Conservation (phyloP, 352 stramenopile genomes). For the Thalassiosira allenii region DNA sequence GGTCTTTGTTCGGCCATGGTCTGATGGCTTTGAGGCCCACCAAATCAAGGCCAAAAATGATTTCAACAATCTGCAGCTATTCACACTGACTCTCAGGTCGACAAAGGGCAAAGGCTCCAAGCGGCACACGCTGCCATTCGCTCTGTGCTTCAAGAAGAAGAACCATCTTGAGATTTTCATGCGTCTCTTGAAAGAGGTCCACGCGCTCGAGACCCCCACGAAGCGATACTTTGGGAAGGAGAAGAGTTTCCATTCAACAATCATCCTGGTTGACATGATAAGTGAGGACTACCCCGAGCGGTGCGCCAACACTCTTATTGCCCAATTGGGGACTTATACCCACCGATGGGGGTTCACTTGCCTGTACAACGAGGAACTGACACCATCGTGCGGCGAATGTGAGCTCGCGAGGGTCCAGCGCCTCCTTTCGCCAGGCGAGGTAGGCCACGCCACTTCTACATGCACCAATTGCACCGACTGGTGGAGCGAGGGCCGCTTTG, state of each 20-base stretch:
- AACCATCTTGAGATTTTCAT: constrained; percentile 3
- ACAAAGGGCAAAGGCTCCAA: background rate
- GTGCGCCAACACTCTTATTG: constrained; percentile 11
- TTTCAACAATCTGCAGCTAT: constrained; percentile 27
- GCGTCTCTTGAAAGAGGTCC: constrained; percentile 6
- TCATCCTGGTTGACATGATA: constrained; percentile 9
- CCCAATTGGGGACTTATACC: constrained; percentile 18
- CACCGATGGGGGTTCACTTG: constrained; percentile 19
- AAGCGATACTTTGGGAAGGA: constrained; percentile 12
- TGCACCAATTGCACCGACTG: constrained; percentile 7
- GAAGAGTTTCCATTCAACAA: constrained; percentile 1
- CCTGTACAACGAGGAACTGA: background rate
- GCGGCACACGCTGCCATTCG: constrained; percentile 2
- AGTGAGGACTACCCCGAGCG: constrained; percentile 27
- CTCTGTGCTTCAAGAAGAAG: constrained; percentile 28
- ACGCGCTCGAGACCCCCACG: background rate
- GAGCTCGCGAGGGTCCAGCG: background rate
- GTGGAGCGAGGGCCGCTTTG: constrained; percentile 13
- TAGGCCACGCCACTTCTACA: background rate
- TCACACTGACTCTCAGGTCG: constrained; percentile 7
- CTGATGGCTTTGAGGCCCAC: constrained; percentile 32
- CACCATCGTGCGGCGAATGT: constrained; percentile 7
- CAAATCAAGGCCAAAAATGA: constrained; percentile 14
- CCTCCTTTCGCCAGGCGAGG: background rate
- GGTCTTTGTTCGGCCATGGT: constrained; percentile 6